Conservation (phyloP, 371 early-diverging fungal species). For the Basidiobolus heterosporus region DNA sequence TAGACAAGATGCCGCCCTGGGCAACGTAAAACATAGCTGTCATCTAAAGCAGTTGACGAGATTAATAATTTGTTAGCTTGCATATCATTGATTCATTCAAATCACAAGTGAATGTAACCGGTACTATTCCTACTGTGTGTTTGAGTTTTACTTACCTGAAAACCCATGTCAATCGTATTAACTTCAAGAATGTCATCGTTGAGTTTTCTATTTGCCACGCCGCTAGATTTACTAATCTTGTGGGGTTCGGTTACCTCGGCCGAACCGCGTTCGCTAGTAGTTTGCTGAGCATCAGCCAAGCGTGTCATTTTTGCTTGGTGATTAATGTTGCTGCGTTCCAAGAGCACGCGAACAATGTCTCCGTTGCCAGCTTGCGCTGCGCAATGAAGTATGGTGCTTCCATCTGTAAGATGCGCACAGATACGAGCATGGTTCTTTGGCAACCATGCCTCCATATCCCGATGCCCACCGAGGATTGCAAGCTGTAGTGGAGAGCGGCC, state of each 20-base stretch:
- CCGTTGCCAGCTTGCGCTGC: slow-evolving; percentile 7
- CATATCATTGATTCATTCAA: slow-evolving; percentile 3
- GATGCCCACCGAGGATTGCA: slow-evolving; percentile 2
- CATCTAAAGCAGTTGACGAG: neutral
- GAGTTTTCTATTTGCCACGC: slow-evolving; percentile 5
- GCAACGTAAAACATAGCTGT: neutral
- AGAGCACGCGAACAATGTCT: slow-evolving; percentile 5
- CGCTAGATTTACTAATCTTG: neutral
- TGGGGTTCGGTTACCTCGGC: neutral
- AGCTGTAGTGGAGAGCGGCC: slow-evolving; percentile 7
- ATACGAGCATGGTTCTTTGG: slow-evolving; percentile 7
- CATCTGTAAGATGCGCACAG: slow-evolving; percentile 9
- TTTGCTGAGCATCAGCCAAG: neutral
- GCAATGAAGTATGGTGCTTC: slow-evolving; percentile 10
- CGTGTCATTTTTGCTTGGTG: slow-evolving; percentile 1
- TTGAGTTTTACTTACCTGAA: slow-evolving; percentile 4
- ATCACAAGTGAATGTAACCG: neutral
- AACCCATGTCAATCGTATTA: slow-evolving; percentile 11
- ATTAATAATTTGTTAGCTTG: slow-evolving; percentile 10
- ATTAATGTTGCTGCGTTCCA: slow-evolving; percentile 7
- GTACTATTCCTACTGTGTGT: no score
- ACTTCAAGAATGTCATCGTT: slow-evolving; percentile 13
- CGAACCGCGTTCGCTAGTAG: neutral
- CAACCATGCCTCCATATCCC: slow-evolving; percentile 5
- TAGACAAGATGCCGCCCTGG: neutral